phyloP scores from a whole-genome alignment of 2,329 filamentous ascomycete species.

The Microdochium paspali region DNA sequence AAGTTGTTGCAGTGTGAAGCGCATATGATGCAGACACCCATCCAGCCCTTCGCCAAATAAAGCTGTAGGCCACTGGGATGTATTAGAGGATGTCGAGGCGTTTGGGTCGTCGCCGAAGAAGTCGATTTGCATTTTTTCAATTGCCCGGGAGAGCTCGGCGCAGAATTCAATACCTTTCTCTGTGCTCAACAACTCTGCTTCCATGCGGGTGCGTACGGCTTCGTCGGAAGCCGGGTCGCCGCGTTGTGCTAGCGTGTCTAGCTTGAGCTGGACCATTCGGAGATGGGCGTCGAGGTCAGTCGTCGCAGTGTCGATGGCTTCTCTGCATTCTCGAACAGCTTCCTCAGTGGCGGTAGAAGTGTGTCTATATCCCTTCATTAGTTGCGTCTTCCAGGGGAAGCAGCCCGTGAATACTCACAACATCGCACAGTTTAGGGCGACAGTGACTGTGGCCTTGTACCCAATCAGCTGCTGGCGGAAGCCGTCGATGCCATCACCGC shows the following conservation, averaged over 20 bases:
- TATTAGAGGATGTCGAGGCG: neutral
- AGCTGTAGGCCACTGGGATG: neutral
- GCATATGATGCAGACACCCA: conserved; percentile 2
- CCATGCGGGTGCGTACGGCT: neutral
- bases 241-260: neutral
- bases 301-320: neutral
- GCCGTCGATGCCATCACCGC: conserved; percentile 2
- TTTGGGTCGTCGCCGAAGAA: neutral
- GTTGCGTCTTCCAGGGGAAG: neutral
- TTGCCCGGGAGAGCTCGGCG: conserved; percentile 1
- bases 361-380: neutral
- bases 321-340: neutral
- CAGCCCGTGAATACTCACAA: neutral
- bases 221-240: neutral
- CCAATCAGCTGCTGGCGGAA: conserved; percentile 2
- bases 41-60: neutral
- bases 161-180: conserved; percentile 2
- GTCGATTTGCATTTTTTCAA: neutral
- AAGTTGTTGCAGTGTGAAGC: conserved; percentile 1
- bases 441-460: conserved; percentile 1
- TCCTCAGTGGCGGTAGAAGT: neutral
- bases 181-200: neutral
- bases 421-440: conserved; percentile 1
- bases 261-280: neutral
- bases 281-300: conserved; percentile 1